Conservation (phyloP, 805 yeast genomes). For the Yamadazyma nakazawae region DNA sequence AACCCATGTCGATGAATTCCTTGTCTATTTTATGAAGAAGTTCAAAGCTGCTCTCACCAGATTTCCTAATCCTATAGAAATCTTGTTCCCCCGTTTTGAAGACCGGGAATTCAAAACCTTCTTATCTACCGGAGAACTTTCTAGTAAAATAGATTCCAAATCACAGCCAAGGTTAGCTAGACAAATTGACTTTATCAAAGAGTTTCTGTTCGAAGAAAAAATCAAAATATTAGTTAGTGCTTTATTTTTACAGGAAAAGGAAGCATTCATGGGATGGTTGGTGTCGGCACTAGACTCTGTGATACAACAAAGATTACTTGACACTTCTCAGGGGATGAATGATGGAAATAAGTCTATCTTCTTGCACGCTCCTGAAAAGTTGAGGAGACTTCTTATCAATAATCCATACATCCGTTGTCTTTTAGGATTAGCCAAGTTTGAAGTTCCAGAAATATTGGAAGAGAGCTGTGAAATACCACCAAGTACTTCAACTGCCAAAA, state of each 20-base stretch:
- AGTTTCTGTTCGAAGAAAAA: slow-evolving; percentile 42
- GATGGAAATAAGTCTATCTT: slow-evolving; percentile 4
- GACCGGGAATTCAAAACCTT: slow-evolving; percentile 44
- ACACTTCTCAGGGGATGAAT: slow-evolving; percentile 8
- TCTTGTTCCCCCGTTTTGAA: slow-evolving; percentile 62
- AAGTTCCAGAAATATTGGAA: slow-evolving; percentile 36
- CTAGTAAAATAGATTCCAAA: slow-evolving; percentile 17
- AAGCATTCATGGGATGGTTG: slow-evolving; percentile 43
- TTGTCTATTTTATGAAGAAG: slow-evolving; percentile 61
- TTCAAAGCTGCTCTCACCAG: slow-evolving; percentile 46
- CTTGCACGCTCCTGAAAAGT: slow-evolving; percentile 12
- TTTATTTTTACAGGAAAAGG: slow-evolving; percentile 43
- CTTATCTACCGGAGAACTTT: slow-evolving; percentile 56
- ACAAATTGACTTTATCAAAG: slow-evolving; percentile 31
- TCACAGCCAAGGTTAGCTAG: slow-evolving; percentile 33
- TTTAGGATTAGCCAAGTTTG: slow-evolving; percentile 45
- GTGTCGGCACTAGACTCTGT: slow-evolving; percentile 33
- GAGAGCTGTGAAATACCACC: slow-evolving; percentile 40
- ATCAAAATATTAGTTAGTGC: slow-evolving; percentile 50
- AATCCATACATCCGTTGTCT: slow-evolving; percentile 51
- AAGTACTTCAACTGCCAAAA: slow-evolving; percentile 22
- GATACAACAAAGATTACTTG: slow-evolving; percentile 16
- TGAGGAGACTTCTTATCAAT: slow-evolving; percentile 34
- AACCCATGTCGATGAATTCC: slow-evolving; percentile 60
- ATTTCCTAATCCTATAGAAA: slow-evolving; percentile 59